Evolutionary conservation across 768 basidiomycete genomes (phyloP), one percentile per base, ranked within the genome.

Genomic region (Lactifluus piperatus): DNA sequence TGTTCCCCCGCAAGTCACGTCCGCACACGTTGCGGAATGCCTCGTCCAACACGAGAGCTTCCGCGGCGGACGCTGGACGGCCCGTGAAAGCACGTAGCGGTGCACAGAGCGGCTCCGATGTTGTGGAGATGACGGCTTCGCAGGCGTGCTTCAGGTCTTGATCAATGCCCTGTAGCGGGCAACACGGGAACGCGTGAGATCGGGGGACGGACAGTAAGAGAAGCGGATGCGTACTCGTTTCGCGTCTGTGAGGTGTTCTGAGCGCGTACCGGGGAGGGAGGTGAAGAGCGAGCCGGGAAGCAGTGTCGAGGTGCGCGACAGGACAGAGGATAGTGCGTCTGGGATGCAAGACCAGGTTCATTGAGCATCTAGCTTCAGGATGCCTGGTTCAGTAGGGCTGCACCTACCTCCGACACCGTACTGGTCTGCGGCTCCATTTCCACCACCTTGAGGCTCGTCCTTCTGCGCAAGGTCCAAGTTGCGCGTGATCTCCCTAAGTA

Each of bases 401-500:
- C 58, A 64, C 71, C 50, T 56, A 85, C 85, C 86, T 51, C 83
- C 82, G 29, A 89, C 77, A 32, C 83, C 81, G 41, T 76, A 75
- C 57, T 76, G 73, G 32, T 79, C 76, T 44, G 71, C 67, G 51
- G 68, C 73, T 24, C 36, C 48, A 34, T 18, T 13, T 22, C 14
- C 55, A 20, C 63, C 73, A 65, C 77, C 81, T 13, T 32, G 41
- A 11, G 72, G 68, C 32, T 79, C 62, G 39, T 70, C 79, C 58
- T 73, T 75, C 50, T 76, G 76, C 13, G 73, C 80, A 29, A 90
- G 71, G 59, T 89, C 91, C 36, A 92, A 73, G 64, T 84, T 87
- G 43, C 84, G 78, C 8, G 87, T 79, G 63, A 97, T 83, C 73
- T 99, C 97, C 70, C 97, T 98, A 60, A 98, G 70, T 32, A 97